Percentiles rank a stretch among this genome's conserved stretches.
Conservation (phyloP, 2,329 filamentous ascomycete species). For the Epichloe elymi region DNA sequence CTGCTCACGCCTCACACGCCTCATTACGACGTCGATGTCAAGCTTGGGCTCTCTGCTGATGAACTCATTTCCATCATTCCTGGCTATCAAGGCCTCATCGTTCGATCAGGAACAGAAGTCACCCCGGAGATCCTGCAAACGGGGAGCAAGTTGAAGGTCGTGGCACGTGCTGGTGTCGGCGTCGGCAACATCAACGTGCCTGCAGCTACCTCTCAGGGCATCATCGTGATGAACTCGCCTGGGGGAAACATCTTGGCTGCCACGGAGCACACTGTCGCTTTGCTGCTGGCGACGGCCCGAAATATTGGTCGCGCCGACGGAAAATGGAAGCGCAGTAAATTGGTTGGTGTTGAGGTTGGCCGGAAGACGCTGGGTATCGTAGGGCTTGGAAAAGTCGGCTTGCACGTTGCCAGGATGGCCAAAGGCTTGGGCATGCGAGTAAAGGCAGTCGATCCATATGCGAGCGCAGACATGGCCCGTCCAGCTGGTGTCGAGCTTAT, state of each 20-base stretch:
- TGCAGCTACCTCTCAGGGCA: no score
- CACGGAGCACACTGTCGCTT: no score
- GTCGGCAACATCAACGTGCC: no score
- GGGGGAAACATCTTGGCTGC: no score
- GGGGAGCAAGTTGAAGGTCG: conserved; percentile 58
- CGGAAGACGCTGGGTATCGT: conserved; percentile 66
- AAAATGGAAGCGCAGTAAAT: conserved; percentile 41
- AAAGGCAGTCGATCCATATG: conserved; percentile 64
- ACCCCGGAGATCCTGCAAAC: conserved; percentile 53
- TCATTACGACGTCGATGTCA: conserved; percentile 57
- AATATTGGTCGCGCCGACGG: no score
- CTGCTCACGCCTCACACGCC: conserved; percentile 48
- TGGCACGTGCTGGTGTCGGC: conserved; percentile 68
- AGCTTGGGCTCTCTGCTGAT: conserved; percentile 45
- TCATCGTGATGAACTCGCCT: no score
- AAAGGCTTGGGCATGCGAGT: conserved; percentile 67
- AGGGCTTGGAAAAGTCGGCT: conserved; percentile 70
- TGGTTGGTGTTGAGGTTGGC: conserved; percentile 67
- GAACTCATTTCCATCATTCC: conserved; percentile 56
- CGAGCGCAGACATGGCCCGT: conserved; percentile 56
- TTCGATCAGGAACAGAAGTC: conserved; percentile 72
- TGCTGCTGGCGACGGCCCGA: no score
- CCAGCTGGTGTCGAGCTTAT: conserved; percentile 53
- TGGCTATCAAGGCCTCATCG: conserved; percentile 62
- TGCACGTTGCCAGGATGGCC: conserved; percentile 69